Percentiles rank a stretch among this genome's conserved stretches.
Conservation (phyloP, 2,329 filamentous ascomycete genomes). For the Microcyclosporella mali region DNA sequence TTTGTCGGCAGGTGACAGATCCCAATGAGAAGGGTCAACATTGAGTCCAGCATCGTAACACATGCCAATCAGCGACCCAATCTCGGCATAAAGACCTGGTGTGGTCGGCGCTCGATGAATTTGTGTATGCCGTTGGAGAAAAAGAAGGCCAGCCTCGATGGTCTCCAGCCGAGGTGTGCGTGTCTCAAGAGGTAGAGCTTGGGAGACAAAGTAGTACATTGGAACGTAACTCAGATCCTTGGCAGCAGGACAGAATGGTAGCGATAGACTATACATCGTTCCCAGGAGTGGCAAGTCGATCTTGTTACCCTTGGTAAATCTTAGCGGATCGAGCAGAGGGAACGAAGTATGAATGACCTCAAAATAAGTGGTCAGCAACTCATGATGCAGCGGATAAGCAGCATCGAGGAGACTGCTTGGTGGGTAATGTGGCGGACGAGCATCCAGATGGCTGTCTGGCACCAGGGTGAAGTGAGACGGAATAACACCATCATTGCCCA, state of each 20-base stretch:
- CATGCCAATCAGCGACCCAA: conserved; percentile 16
- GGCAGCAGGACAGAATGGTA: conserved; percentile 16
- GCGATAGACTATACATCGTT: conserved; percentile 19
- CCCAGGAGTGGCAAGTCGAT: conserved; percentile 19
- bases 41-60: conserved; percentile 19
- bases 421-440: conserved; percentile 17
- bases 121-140: conserved; percentile 15
- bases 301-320: conserved; percentile 20
- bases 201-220: conserved; percentile 15
- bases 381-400: conserved; percentile 19
- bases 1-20: conserved; percentile 11
- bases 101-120: conserved; percentile 12
- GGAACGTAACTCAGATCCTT: conserved; percentile 5
- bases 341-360: conserved; percentile 20
- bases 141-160: conserved; percentile 17
- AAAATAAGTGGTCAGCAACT: conserved; percentile 20
- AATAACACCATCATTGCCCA: conserved; percentile 6
- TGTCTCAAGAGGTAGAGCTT: conserved; percentile 16
- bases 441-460: conserved; percentile 13
- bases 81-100: conserved; percentile 17
- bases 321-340: conserved; percentile 17
- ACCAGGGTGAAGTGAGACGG: conserved; percentile 16
- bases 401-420: conserved; percentile 15
- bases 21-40: conserved; percentile 18
- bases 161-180: conserved; percentile 17